Evolutionary conservation across 2,329 filamentous ascomycete genomes (phyloP), one percentile per base, ranked within the genome.

Genomic region (Colletotrichum spinosum): DNA sequence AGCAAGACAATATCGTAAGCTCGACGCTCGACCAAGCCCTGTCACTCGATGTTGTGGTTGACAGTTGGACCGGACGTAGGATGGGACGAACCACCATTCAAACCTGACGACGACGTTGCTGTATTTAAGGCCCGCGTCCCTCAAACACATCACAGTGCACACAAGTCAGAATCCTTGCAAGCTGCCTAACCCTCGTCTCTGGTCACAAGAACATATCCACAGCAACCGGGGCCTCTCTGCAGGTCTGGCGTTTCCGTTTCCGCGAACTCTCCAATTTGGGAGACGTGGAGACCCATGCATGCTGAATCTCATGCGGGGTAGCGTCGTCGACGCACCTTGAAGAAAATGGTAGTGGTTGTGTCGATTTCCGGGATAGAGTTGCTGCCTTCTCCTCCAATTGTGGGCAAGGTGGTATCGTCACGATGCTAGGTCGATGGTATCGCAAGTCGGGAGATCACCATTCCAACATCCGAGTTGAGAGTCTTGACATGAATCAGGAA

Each of bases 351-450:
- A 54, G 17, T 38, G 49, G 6, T 41, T 39, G 44, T 38, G 39
- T 34, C 8, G 8, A 38, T 8, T 33, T 25, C n/a, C 12, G 35
- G 25, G 33, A 54, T 41, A 48, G 38, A 37, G 61, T 42, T n/a
- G 34, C n/a, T 13, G 25, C n/a, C 56, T 64, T 44, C 63, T 62
- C 58, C 63, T 66, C 53, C 46, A 66, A 57, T 49, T 48, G 63
- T 66, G 63, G 63, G 39, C 52, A 54, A 17, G 13, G 63, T 66
- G 44, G 48, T 54, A 66, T 66, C 59, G 55, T 51, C 3, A 37
- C 44, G 52, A 53, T 48, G 63, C 59, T 44, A 48, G 42, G 33
- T 25, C 4, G 46, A 13, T 44, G 42, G 17, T 41, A 15, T 50
- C 37, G 12, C 46, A 13, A 13, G 10, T 10, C 58, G 58, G 58